Conservation (phyloP, 345 rosid species). For the Rhodamnia argentea region DNA sequence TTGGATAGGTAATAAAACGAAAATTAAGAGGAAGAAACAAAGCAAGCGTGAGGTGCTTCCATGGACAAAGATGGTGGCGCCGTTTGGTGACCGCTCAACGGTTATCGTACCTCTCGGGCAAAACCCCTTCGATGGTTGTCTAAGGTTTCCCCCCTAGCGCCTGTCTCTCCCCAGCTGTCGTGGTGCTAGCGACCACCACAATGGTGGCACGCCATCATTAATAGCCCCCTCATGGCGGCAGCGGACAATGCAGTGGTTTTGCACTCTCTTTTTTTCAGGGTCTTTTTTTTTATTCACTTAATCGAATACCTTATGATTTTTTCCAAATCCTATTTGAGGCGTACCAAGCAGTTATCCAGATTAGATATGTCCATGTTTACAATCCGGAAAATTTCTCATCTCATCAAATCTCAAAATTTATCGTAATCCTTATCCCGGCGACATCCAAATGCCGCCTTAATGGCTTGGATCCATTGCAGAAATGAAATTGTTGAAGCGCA, state of each 20-base stretch:
- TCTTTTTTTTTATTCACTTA: neutral
- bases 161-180: neutral
- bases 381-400: neutral
- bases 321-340: neutral
- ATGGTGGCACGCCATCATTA: fast-evolving
- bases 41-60: neutral
- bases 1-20: neutral
- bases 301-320: neutral
- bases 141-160: neutral
- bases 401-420: neutral
- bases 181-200: neutral
- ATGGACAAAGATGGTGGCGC: neutral
- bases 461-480: neutral
- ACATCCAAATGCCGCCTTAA: too few species aligned
- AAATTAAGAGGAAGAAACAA: neutral
- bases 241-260: fast-evolving
- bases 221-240: fast-evolving
- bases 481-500: too few species aligned
- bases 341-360: neutral
- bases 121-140: fast-evolving
- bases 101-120: neutral
- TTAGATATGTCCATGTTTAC: neutral
- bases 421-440: neutral
- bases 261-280: neutral
- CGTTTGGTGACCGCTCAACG: neutral